Evolutionary conservation across 2,329 filamentous ascomycete genomes (phyloP).

Genomic region (Aspergillus ruber): DNA sequence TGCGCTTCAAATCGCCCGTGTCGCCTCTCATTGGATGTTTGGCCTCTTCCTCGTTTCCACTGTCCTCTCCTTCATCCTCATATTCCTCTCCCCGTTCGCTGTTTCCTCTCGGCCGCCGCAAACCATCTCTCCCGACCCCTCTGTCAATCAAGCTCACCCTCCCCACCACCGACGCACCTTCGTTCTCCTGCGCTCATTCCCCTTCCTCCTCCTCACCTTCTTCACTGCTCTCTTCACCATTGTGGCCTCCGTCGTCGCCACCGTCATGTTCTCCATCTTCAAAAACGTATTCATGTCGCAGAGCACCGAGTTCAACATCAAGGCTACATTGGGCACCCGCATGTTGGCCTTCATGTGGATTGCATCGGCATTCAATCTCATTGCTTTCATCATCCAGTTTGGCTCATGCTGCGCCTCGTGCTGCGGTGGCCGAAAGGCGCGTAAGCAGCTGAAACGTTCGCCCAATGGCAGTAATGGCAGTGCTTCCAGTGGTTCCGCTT

Average conservation of each 20-base stretch:
- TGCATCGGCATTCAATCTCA: constrained; percentile 57
- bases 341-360: constrained; percentile 93
- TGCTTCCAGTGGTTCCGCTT: constrained; percentile 8
- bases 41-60: constrained; percentile 71
- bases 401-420: constrained; percentile 67
- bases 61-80: constrained; percentile 64
- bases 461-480: neutral
- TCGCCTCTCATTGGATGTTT: constrained; percentile 81
- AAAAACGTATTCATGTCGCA: constrained; percentile 63
- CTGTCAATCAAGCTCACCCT: constrained; percentile 19
- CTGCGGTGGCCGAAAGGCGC: constrained; percentile 34
- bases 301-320: constrained; percentile 69
- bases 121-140: constrained; percentile 22
- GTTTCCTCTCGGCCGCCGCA: constrained; percentile 36
- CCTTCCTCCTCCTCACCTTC: constrained; percentile 62
- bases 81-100: constrained; percentile 56
- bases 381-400: constrained; percentile 68
- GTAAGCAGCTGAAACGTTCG: constrained; percentile 24
- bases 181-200: constrained; percentile 50
- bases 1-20: constrained; percentile 66
- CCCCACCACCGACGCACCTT: constrained; percentile 32
- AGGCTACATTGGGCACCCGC: constrained; percentile 59
- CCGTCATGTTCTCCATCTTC: constrained; percentile 78
- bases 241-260: constrained; percentile 67
- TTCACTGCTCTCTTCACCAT: constrained; percentile 61